Percentiles rank a stretch among this genome's conserved stretches.
Evolutionary conservation across 768 basidiomycete genomes (phyloP).

Genomic region (Calocera viscosa): DNA sequence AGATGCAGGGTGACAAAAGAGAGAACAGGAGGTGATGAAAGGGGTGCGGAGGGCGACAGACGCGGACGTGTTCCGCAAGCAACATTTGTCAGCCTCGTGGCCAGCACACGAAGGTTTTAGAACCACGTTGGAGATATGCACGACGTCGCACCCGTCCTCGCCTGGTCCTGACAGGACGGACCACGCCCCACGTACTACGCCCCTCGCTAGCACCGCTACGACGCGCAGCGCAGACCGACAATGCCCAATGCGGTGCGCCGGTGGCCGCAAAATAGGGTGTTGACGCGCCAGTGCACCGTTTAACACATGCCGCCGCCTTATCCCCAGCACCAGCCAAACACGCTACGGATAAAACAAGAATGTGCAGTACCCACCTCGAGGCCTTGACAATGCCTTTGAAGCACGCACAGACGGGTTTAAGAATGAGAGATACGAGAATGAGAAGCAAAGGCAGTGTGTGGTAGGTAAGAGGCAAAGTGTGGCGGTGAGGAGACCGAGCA

Average conservation of each 20-base stretch:
- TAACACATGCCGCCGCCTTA: not conserved
- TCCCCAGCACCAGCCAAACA: not conserved
- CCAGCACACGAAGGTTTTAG: not conserved
- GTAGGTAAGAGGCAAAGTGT: not conserved
- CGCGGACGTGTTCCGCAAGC: not conserved
- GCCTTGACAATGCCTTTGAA: not conserved
- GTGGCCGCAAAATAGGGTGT: not conserved
- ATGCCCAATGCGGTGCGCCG: not conserved
- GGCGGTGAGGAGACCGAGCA: not conserved
- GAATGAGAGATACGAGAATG: not conserved
- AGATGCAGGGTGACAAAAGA: slow-evolving; percentile 1
- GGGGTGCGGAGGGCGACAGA: not conserved
- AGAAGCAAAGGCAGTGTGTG: not conserved
- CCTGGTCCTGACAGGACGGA: not conserved
- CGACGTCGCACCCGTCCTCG: not conserved
- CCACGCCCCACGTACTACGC: not conserved
- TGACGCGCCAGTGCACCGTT: not conserved
- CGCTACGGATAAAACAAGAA: not conserved
- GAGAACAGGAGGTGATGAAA: not conserved
- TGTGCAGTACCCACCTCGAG: not conserved
- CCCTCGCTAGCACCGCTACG: not conserved
- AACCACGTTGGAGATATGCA: not conserved
- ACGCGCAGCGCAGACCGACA: not conserved
- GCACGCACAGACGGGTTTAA: not conserved
- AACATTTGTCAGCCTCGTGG: slow-evolving; percentile 8